phyloP scores from a whole-genome alignment of 306 rosid species.

The Cotoneaster glaucophyllus region DNA sequence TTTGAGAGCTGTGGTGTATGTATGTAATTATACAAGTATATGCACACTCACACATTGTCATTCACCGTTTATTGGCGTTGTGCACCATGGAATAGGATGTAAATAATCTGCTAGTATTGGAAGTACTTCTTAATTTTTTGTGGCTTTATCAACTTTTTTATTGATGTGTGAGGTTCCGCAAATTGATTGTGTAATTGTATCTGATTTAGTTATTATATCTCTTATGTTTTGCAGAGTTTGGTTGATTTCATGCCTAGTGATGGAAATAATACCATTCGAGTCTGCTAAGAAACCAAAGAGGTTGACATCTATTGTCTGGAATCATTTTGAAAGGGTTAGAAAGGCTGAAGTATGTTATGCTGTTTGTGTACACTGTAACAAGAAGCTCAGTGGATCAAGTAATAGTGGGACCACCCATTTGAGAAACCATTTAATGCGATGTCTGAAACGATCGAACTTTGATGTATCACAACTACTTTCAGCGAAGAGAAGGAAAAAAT shows the following conservation, averaged over 20 bases:
- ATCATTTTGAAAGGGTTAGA: conserved; percentile 90
- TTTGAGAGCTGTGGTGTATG: background rate
- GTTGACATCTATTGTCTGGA: conserved; percentile 94
- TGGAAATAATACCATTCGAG: conserved; percentile 73
- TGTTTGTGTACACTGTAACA: conserved; percentile 86
- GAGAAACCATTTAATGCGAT: conserved; percentile 92
- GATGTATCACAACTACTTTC: conserved; percentile 94
- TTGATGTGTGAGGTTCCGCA: background rate
- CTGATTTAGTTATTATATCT: background rate
- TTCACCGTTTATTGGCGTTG: background rate
- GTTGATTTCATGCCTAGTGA: conserved; percentile 32
- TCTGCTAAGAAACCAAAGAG: conserved; percentile 78
- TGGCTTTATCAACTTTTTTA: background rate
- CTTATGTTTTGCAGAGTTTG: conserved; percentile 28
- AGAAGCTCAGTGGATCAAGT: conserved; percentile 97
- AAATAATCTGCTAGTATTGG: background rate
- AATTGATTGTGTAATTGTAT: background rate
- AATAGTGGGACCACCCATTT: conserved; percentile 96
- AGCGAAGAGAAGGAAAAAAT: conserved; percentile 86
- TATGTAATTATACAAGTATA: too few relatives aligned
- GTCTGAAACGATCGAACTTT: conserved; percentile 77
- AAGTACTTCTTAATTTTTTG: background rate
- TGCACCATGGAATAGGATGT: background rate
- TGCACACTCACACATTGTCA: background rate
- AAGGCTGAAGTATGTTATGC: conserved; percentile 88